Evolutionary conservation across 2,329 filamentous ascomycete genomes (phyloP), one percentile per base, ranked within the genome.

Genomic region (Trichoderma hamatum): DNA sequence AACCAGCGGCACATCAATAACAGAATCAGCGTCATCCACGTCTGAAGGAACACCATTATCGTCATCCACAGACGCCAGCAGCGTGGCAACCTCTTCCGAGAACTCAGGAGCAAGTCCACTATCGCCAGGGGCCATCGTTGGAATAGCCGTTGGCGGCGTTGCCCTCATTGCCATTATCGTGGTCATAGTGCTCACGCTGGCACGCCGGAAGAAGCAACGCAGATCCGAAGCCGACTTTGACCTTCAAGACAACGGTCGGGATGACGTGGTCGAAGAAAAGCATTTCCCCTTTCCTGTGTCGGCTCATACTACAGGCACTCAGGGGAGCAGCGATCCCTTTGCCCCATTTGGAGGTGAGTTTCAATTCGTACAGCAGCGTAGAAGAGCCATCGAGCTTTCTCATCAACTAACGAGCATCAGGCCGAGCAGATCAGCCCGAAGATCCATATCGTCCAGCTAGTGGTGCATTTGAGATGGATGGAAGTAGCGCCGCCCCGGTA

Each of bases 301-400:
- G 39, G 69, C 74, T 26, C 75, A 77, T 39, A 75, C 74, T 11
- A 75, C 74, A 1, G 72, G 73, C 9, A 75, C 70, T 19, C 74
- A 74, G 46, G 72, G 69, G 43, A 73, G 70, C 68, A 67, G 70
- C 54, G 81, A 83, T 63, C 78, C 82, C 2, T 83, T 84, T 73
- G 81, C 80, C 1, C 78, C 80, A 13, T 84, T 83, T 75, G 81
- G 82, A 77, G 82, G 83, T 84, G 73, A 74, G 77, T 70, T 46
- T 55, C 16, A 16, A 19, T 9, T 30, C n/a, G 5, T n/a, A n/a
- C 39, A 3, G 30, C n/a, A 7, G 28, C 2, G 3, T 5, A 55
- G 1, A 10, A 16, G 13, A 2, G 19, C 3, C 13, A 49, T 66
- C 3, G 1, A 11, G 24, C 28, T 36, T 3, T 16, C 26, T 51